These are phyloP conservation scores for Hamigera avellanea DNA, from an alignment of 495 filamentous ascomycete genomes.

Conservation along the genomic window DNA sequence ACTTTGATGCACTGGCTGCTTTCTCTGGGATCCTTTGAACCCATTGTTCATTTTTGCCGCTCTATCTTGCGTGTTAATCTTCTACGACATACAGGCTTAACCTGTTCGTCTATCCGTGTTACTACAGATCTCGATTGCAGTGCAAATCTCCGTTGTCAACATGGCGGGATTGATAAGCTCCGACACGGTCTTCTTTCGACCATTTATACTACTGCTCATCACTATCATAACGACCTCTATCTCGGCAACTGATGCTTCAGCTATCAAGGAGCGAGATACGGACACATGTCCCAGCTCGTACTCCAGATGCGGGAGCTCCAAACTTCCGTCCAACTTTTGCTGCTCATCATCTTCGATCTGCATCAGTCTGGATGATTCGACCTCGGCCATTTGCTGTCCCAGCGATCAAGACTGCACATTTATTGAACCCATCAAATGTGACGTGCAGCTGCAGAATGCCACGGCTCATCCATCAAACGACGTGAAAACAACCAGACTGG, in stretches of 20 bases:
- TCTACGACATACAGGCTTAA: background rate
- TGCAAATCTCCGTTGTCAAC: background rate
- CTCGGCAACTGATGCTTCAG: slow-evolving; percentile 18
- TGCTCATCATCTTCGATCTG: slow-evolving; percentile 55
- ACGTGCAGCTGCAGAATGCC: slow-evolving; percentile 54
- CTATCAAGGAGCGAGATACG: slow-evolving; percentile 16
- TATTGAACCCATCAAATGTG: slow-evolving; percentile 63
- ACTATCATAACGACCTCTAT: slow-evolving; percentile 11
- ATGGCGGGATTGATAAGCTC: too few relatives aligned
- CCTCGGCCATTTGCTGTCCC: slow-evolving; percentile 72
- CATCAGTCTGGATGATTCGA: slow-evolving; percentile 49
- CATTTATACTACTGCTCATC: slow-evolving; percentile 16
- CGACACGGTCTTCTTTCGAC: background rate
- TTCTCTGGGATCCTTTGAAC: background rate
- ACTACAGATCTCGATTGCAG: background rate
- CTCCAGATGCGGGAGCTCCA: slow-evolving; percentile 36
- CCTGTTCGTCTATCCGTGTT: too few relatives aligned
- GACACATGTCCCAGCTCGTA: slow-evolving; percentile 36
- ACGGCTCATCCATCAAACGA: slow-evolving; percentile 44
- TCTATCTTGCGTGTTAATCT: background rate
- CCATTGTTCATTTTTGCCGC: background rate
- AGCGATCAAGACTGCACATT: slow-evolving; percentile 44
- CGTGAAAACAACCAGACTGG: slow-evolving; percentile 59
- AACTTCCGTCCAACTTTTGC: slow-evolving; percentile 63
- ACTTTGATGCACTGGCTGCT: too few relatives aligned